Conservation (phyloP, 1,284 basidiomycete genomes). For the Coniferiporia sulphurascens region DNA sequence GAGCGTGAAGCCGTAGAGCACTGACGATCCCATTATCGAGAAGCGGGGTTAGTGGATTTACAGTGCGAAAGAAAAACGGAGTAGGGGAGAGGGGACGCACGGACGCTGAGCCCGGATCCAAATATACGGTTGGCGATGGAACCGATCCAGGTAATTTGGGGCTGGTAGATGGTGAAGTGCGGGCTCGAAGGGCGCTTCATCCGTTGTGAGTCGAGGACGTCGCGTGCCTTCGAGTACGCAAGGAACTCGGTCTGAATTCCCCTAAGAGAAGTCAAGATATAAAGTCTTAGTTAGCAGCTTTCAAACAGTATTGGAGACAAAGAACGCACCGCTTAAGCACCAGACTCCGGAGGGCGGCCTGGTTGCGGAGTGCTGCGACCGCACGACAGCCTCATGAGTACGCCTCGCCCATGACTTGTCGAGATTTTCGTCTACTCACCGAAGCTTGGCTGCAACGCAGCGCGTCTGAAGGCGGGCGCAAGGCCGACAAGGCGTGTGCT, state of each 20-base stretch:
- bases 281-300: neutral
- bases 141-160: constrained; percentile 84
- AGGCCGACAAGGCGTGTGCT: constrained; percentile 49
- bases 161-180: constrained; percentile 95
- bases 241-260: constrained; percentile 61
- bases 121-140: constrained; percentile 87
- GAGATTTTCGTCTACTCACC: constrained; percentile 32
- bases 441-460: constrained; percentile 41
- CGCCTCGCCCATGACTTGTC: constrained; percentile 12
- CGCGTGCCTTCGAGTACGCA: constrained; percentile 51
- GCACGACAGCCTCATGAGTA: constrained; percentile 16
- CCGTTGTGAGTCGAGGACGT: constrained; percentile 85
- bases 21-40: constrained; percentile 33
- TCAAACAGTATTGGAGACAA: neutral
- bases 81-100: constrained; percentile 42
- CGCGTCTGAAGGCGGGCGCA: constrained; percentile 47
- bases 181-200: constrained; percentile 83
- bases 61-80: too few relatives aligned
- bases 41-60: too few relatives aligned
- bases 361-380: constrained; percentile 37
- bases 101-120: constrained; percentile 72
- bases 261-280: constrained; percentile 30
- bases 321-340: constrained; percentile 43
- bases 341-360: constrained; percentile 37
- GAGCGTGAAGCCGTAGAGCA: constrained; percentile 86